Evolutionary conservation across 345 rosid species (phyloP), one percentile per base, ranked within the genome.

Genomic region (Hibiscus trionum): DNA sequence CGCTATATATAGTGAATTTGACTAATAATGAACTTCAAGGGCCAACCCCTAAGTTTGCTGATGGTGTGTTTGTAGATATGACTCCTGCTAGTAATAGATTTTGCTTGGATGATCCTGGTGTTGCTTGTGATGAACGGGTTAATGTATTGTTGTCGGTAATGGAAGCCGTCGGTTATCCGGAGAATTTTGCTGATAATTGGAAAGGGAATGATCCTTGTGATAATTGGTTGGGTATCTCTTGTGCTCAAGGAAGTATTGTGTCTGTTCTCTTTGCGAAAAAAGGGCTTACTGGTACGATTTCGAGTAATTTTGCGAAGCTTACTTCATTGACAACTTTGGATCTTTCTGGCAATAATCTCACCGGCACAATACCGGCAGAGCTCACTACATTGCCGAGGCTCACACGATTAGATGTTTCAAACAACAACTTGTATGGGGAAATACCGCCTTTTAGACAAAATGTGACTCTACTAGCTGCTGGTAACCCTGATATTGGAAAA

Each of bases 271-370:
- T 95, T 33, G 72, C 71, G 44, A 79, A 71, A 0, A 81, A 77
- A 81, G 90, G 76, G 29, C 90, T 95, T 1, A 60, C 78, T 0
- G 97, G 99, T 68, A 76, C 82, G 2, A 90, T 95, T 53, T 88
- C 97, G 24, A 64, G 90, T 1, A 74, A 71, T 77, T 85, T 89
- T 79, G 79, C 86, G 5, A 59, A 21, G n/a, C 72, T 95, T 74
- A 47, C 81, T 42, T 80, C 87, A 2, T 70, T 92, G 84, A 78
- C 81, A 61, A 77, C 31, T 3, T 75, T 90, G 62, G 73, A 82
- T 72, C 83, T 95, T 62, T 70, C 93, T 0, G 72, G 79, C 49
- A 92, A 92, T 72, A 7, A 57, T 11, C 77, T 95, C 61, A 77
- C 73, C 0, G 96, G 97, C 59, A 65, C 82, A 0, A 89, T 95